Conservation (phyloP, 2,329 filamentous ascomycete species). For the Xylaria sp. region DNA sequence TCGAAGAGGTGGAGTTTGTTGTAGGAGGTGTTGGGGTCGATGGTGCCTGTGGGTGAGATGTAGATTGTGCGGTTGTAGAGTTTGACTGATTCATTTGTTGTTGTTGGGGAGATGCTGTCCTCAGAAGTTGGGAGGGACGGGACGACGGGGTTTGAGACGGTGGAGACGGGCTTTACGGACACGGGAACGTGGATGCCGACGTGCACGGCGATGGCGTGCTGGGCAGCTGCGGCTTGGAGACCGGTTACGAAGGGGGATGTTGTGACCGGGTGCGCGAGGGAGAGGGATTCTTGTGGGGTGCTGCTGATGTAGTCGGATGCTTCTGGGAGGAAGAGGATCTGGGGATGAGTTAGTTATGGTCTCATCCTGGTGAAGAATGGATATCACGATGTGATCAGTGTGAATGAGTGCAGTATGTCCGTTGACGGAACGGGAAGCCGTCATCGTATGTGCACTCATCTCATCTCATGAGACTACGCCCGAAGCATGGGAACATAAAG, state of each 20-base stretch:
- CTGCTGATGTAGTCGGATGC: constrained; percentile 82
- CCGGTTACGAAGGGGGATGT: constrained; percentile 71
- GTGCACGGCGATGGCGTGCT: constrained; percentile 65
- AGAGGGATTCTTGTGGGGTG: constrained; percentile 60
- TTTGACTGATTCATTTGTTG: constrained; percentile 25
- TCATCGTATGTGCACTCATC: not conserved
- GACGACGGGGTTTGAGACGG: constrained; percentile 22
- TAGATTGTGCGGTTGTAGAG: constrained; percentile 51
- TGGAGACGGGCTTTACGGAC: constrained; percentile 33
- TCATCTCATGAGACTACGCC: too few relatives aligned
- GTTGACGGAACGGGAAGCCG: not conserved
- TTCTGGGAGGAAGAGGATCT: constrained; percentile 87
- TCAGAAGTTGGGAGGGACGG: constrained; percentile 17
- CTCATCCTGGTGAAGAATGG: too few relatives aligned
- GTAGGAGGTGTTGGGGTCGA: constrained; percentile 50
- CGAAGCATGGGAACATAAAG: too few relatives aligned
- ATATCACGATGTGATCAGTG: too few relatives aligned
- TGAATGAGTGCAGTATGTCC: too few relatives aligned
- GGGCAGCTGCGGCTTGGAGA: constrained; percentile 61
- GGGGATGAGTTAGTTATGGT: not conserved
- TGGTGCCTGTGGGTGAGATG: constrained; percentile 41
- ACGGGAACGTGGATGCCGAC: constrained; percentile 82
- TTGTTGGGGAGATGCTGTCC: not conserved
- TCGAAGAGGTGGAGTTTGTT: constrained; percentile 93
- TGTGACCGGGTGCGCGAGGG: constrained; percentile 62